Evolutionary conservation across 116 monocot genomes (phyloP).

Genomic region (Zostera marina): DNA sequence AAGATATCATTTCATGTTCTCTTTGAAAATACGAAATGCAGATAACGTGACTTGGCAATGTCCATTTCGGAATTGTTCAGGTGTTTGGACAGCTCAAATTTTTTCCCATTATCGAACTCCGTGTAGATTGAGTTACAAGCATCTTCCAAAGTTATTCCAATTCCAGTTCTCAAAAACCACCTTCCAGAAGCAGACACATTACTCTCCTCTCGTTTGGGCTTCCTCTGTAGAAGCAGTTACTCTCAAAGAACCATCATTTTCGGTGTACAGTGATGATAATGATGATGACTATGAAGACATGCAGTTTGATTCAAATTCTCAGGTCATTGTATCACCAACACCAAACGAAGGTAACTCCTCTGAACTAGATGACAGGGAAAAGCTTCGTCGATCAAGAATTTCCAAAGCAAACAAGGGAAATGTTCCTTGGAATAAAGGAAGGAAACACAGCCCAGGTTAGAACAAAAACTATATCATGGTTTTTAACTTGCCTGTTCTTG

Average conservation of each 20-base stretch:
- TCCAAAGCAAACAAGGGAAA: slow-evolving; percentile 85
- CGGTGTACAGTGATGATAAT: slow-evolving; percentile 13
- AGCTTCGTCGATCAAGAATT: slow-evolving; percentile 45
- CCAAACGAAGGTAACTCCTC: slow-evolving; percentile 8
- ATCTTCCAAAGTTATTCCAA: slow-evolving; percentile 8
- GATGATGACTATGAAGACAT: slow-evolving; percentile 6
- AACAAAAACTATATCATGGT: neutral
- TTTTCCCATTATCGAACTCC: slow-evolving; percentile 13
- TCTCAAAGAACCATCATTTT: slow-evolving; percentile 20
- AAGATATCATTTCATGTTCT: too few relatives aligned
- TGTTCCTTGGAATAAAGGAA: slow-evolving; percentile 84
- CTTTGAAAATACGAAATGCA: neutral
- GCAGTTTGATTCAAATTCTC: slow-evolving; percentile 17
- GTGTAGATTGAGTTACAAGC: slow-evolving; percentile 7
- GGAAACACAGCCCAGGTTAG: slow-evolving; percentile 71
- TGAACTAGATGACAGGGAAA: slow-evolving; percentile 48
- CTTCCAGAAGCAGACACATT: slow-evolving; percentile 4
- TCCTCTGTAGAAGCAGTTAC: slow-evolving; percentile 18
- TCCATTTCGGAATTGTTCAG: slow-evolving; percentile 16
- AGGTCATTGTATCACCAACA: slow-evolving; percentile 8
- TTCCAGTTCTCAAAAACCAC: slow-evolving; percentile 11
- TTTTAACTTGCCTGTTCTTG: neutral
- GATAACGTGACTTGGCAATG: slow-evolving; percentile 15
- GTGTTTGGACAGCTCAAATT: slow-evolving; percentile 10
- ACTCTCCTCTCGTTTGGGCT: slow-evolving; percentile 18